Evolutionary conservation across 768 basidiomycete genomes (phyloP).

Genomic region (Leucosporidium yakuticum): DNA sequence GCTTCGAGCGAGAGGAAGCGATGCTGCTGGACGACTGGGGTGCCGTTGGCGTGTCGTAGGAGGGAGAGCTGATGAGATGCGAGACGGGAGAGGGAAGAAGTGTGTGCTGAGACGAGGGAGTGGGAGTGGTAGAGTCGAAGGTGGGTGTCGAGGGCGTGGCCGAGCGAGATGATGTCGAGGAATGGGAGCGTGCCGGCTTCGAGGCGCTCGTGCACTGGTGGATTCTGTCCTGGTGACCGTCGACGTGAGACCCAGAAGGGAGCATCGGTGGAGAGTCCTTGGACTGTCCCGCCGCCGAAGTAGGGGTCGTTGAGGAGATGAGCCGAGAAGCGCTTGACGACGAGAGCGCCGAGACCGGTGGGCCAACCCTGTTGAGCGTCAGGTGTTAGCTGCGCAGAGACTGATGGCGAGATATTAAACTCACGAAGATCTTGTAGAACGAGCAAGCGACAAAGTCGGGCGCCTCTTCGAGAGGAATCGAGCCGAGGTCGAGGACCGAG

Average conservation of each 20-base stretch:
- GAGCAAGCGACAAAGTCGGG: constrained; percentile 37
- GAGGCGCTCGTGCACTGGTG: constrained; percentile 18
- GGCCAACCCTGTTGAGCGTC: constrained; percentile 34
- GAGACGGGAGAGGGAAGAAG: neutral
- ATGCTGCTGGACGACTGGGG: constrained; percentile 16
- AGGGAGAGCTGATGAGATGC: neutral
- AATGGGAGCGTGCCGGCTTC: constrained; percentile 37
- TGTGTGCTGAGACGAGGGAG: constrained; percentile 3
- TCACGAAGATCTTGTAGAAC: constrained; percentile 39
- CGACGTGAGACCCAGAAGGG: constrained; percentile 19
- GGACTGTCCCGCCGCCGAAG: constrained; percentile 39
- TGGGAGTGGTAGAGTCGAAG: neutral
- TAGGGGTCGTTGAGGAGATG: constrained; percentile 24
- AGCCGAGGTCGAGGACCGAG: constrained; percentile 27
- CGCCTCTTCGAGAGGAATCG: constrained; percentile 11
- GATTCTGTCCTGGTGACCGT: neutral
- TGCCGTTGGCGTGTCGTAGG: constrained; percentile 19
- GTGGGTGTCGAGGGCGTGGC: constrained; percentile 24
- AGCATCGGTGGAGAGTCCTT: constrained; percentile 19
- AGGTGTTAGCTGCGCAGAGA: neutral
- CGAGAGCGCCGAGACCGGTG: constrained; percentile 37
- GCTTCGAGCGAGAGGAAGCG: neutral
- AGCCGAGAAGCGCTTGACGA: constrained; percentile 30
- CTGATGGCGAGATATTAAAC: neutral
- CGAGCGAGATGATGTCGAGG: constrained; percentile 36